Base-by-base conservation (phyloP, 352 stramenopile species). In the Globisporangium splendens region DNA sequence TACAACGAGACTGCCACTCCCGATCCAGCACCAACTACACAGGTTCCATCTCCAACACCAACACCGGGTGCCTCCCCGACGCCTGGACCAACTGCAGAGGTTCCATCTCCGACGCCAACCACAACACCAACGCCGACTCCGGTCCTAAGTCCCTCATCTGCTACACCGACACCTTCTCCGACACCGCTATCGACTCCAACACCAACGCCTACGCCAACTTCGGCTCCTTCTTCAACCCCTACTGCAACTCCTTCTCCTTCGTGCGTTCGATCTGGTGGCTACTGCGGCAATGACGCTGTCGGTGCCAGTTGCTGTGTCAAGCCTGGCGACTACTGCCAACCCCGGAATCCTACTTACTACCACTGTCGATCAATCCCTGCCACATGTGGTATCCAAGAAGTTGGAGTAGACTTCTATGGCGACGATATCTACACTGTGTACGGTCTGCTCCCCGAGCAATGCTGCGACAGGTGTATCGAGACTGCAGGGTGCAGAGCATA, bases 401-500 rank as follows among this genome's bases (percentile, higher is more conserved):
- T 41, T 7, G 12, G 12, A 14, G 54, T 41, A 8, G 54, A 59
- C 51, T 53, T 54, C 31, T 54, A 50, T 6, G 68, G 68, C 41
- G 47, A 62, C 20, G 68, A 75, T 50, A 49, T 75, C 35, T 28
- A 31, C 14, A 47, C 56, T 22, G 38, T 46, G 1, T 65, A 58
- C 21, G 62, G 47, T 10, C 28, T 51, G 5, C 49, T 58, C 0
- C 66, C 66, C 2, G 52, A 31, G 17, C 53, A 61, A 10, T 55
- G 54, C 57, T 50, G 62, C 46, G 18, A 56, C 18, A n/a, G 61
- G 39, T 75, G 68, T 46, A 13, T 54, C 0, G 11, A 15, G 7
- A 76, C 65, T 14, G 3, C 28, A 12, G 68, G 62, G 1, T 73
- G 68, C 49, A 48, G 61, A 21, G 65, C 52, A 0, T 73, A 76